Base-by-base conservation (phyloP, 345 rosid species). In the Nasturtium officinale region DNA sequence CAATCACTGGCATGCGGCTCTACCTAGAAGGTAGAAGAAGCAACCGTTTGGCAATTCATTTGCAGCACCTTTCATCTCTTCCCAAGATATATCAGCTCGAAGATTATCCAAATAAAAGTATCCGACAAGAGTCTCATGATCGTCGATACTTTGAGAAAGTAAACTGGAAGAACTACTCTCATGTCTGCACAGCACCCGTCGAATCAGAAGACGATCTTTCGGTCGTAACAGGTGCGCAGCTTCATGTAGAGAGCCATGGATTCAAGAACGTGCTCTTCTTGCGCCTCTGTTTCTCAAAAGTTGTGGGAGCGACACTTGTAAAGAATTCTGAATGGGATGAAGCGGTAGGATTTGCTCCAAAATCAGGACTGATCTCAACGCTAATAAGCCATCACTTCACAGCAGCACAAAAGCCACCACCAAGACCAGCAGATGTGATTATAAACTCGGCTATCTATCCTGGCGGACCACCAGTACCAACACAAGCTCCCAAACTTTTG, bases 1-100 rank as follows among this genome's bases (percentile, higher is more conserved):
- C 97, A 3, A 85, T 95, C 56, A 95, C 97, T 45, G 99, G 99
- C 58, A 84, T 95, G 72, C 83, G 99, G 63, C 99, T 95, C 42
- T 91, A 89, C 83, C 87, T 95, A 62, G 98, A 95, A 63, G 99
- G 99, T 58, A 82, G 87, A 85, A 85, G 90, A 72, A 89, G 92
- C 77, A 92, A 91, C 61, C 85, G 87, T 54, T 59, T 95, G 57
- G 97, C 97, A 13, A 80, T 95, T 67, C 96, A 91, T 74, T 60
- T 95, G 79, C 99, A 95, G 80, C 99, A 95, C 71, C 97, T 91
- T 57, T 91, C 99, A 53, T 88, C 97, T 53, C 96, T 95, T 55
- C 99, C 97, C 9, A 91, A 90, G 72, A 76, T 87, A 61, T 88
- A 87, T 77, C 96, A 85, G 74, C 93, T 95, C 46, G 72, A 71